Evolutionary conservation across 768 basidiomycete genomes (phyloP), one percentile per base, ranked within the genome.

Genomic region (Xerocomellus dryophilus): DNA sequence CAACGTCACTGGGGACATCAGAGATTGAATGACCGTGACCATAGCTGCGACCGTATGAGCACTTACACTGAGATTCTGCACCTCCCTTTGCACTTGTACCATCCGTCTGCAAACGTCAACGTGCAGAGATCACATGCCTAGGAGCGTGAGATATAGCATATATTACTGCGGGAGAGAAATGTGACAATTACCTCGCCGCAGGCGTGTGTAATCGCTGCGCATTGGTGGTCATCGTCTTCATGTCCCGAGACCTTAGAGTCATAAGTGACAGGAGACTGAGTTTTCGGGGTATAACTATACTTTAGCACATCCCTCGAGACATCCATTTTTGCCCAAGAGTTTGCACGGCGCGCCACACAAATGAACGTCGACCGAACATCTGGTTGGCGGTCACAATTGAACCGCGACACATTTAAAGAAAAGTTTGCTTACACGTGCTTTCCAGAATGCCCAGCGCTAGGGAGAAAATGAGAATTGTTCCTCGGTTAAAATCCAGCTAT

Each of bases 381-480:
- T 86, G 36, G 34, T 43, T 35, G 6, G 39, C 32, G 49, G 9
- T 34, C 8, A 23, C 34, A 35, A 45, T 39, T 5, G 1, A 43
- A 25, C 35, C 9, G 29, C 5, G 8, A 14, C 5, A 17, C 18
- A 36, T 36, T 34, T 10, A 4, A 14, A 4, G 23, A 46, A 47
- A 25, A 11, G 53, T 73, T 46, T 18, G 57, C 80, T 56, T 61
- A 84, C 83, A 83, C 69, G 54, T 84, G 83, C 11, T 69, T 70
- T 17, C 79, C 81, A 34, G 74, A 61, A 61, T 84, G 84, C 1
- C 83, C 83, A 43, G 82, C 83, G 3, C 82, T 84, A 43, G 3
- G 11, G 27, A 47, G 12, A 29, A 18, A 34, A 43, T 29, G 25
- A 17, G 50, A 4, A 50, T 6, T 2, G 15, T 21, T 18, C 18